Percentiles rank a stretch among this genome's conserved stretches.
phyloP scores from a whole-genome alignment of 805 yeast genomes.

The Sungouiella thailandica region DNA sequence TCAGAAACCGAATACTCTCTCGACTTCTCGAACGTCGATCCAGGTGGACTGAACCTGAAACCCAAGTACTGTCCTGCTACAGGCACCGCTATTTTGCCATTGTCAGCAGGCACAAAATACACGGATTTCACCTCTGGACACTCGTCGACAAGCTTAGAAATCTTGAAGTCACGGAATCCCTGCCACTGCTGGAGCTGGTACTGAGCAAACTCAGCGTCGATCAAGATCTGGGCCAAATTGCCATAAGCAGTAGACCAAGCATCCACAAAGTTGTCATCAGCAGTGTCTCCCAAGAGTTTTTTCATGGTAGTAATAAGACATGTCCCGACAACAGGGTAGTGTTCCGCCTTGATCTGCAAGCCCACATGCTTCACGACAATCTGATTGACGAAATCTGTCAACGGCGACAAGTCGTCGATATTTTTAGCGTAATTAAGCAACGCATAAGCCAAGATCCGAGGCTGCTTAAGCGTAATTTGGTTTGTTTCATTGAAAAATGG shows the following conservation, averaged over 20 bases:
- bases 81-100: slow-evolving; percentile 21
- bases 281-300: slow-evolving; percentile 50
- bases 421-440: slow-evolving; percentile 57
- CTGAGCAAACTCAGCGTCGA: slow-evolving; percentile 46
- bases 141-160: slow-evolving; percentile 40
- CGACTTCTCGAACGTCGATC: slow-evolving; percentile 37
- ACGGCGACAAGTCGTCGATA: slow-evolving; percentile 53
- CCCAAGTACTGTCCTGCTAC: slow-evolving; percentile 46
- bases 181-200: slow-evolving; percentile 47
- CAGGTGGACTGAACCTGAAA: slow-evolving; percentile 28
- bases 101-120: slow-evolving; percentile 34
- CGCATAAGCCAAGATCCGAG: slow-evolving; percentile 59
- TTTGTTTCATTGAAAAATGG: slow-evolving; percentile 59
- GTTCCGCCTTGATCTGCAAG: slow-evolving; percentile 56
- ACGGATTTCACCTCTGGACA: slow-evolving; percentile 46
- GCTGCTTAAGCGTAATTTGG: slow-evolving; percentile 53
- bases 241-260: slow-evolving; percentile 69
- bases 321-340: slow-evolving; percentile 61
- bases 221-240: slow-evolving; percentile 56
- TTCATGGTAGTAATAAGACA: slow-evolving; percentile 51
- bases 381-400: slow-evolving; percentile 50
- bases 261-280: slow-evolving; percentile 51
- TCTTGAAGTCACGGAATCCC: slow-evolving; percentile 51
- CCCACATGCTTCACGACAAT: slow-evolving; percentile 66
- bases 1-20: slow-evolving; percentile 60